Percentiles rank a stretch among this genome's conserved stretches.
Conservation (phyloP, 306 rosid species). For the Arachis hypogaea region DNA sequence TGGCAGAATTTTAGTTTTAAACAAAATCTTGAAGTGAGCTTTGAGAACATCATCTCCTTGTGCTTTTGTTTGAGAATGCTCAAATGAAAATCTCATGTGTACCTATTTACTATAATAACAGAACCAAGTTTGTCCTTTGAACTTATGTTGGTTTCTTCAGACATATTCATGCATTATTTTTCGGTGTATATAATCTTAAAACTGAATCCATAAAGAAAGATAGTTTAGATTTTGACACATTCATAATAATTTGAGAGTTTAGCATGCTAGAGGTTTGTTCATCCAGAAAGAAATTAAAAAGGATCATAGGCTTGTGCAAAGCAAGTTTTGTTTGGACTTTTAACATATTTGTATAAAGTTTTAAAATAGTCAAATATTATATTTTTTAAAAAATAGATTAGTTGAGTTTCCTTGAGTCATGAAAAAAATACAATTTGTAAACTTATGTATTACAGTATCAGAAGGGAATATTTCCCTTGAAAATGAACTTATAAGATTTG, state of each 20-base stretch:
- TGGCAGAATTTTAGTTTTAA: conserved; percentile 41
- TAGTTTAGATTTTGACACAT: neutral
- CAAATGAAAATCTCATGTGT: conserved; percentile 1
- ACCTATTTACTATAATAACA: neutral
- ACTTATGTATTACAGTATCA: too few relatives aligned
- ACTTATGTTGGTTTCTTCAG: neutral
- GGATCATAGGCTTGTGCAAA: too few relatives aligned
- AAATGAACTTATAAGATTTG: neutral
- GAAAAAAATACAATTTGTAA: neutral
- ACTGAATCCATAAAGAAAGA: neutral
- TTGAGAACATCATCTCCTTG: conserved; percentile 6
- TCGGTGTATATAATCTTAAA: too few relatives aligned
- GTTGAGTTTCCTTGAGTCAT: too few relatives aligned
- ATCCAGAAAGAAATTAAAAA: too few relatives aligned
- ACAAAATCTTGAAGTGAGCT: conserved; percentile 44
- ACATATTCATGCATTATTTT: too few relatives aligned
- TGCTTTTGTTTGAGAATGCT: conserved; percentile 19
- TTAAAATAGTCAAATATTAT: too few relatives aligned
- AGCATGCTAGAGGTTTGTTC: too few relatives aligned
- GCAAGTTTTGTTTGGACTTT: too few relatives aligned
- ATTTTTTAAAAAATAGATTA: too few relatives aligned
- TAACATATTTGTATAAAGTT: too few relatives aligned
- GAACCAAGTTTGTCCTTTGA: conserved; percentile 4
- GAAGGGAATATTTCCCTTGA: neutral
- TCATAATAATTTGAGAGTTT: too few relatives aligned